Evolutionary conservation across 1,284 basidiomycete genomes (phyloP).

Genomic region (Ceratobasidium sp.): DNA sequence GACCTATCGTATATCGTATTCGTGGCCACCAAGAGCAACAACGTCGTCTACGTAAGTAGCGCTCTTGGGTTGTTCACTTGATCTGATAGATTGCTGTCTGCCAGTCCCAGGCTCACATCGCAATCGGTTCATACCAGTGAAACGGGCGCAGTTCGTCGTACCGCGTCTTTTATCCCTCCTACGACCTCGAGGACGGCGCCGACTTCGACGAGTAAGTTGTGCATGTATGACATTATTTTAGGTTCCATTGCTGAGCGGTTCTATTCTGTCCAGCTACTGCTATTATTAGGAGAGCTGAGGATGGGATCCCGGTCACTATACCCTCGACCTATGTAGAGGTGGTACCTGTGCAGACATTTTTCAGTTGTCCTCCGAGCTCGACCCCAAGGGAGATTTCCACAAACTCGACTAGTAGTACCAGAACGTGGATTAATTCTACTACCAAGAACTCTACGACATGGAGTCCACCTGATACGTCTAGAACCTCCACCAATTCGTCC

Average conservation of each 20-base stretch:
- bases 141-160: no score
- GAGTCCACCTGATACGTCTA: neutral
- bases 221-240: neutral
- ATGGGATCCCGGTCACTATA: slow-evolving; percentile 19
- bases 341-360: slow-evolving; percentile 26
- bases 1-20: slow-evolving; percentile 18
- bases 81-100: no score
- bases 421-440: neutral
- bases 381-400: neutral
- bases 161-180: no score
- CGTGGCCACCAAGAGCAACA: neutral
- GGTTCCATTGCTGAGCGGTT: neutral
- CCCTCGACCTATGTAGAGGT: neutral
- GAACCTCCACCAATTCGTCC: neutral
- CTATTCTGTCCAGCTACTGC: neutral
- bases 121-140: no score
- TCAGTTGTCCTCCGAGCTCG: slow-evolving; percentile 13
- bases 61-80: no score
- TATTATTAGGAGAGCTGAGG: neutral
- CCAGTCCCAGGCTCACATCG: no score
- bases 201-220: neutral
- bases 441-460: neutral
- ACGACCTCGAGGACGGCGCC: neutral
- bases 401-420: neutral
- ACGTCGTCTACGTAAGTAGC: neutral